phyloP scores from a whole-genome alignment of 2,329 filamentous ascomycete species.

The Botrytis galanthina region DNA sequence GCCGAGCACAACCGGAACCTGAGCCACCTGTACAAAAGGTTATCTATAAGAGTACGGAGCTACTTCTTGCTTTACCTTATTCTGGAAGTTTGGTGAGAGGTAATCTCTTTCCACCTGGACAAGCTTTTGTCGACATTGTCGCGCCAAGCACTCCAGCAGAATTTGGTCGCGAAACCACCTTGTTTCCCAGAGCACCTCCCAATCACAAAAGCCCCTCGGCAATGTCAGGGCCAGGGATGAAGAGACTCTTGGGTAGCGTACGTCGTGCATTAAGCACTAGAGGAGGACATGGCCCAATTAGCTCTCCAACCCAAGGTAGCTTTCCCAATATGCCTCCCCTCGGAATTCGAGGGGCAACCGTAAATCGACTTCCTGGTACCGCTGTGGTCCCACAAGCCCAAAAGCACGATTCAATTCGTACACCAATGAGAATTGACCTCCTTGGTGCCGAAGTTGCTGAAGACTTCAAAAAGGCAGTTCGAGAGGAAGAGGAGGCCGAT shows the following conservation, averaged over 20 bases:
- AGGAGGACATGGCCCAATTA: constrained; percentile 27
- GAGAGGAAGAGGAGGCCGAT: constrained; percentile 56
- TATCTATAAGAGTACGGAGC: constrained; percentile 53
- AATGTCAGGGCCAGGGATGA: constrained; percentile 73
- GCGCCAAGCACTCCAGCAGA: constrained; percentile 49
- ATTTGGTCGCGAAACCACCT: constrained; percentile 52
- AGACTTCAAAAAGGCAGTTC: constrained; percentile 74
- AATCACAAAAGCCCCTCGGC: constrained; percentile 52
- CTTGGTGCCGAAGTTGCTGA: constrained; percentile 76
- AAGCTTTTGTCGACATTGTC: constrained; percentile 72
- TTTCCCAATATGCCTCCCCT: constrained; percentile 39
- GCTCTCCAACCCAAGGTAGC: constrained; percentile 40
- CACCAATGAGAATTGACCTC: constrained; percentile 71
- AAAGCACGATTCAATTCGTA: constrained; percentile 45
- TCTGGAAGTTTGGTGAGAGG: constrained; percentile 85
- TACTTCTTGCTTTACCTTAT: constrained; percentile 63
- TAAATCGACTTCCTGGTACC: constrained; percentile 58
- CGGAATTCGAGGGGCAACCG: constrained; percentile 46
- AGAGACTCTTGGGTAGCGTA: constrained; percentile 81
- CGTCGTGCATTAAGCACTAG: constrained; percentile 72
- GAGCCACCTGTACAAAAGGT: constrained; percentile 49
- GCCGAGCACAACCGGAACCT: constrained; percentile 45
- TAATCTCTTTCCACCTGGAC: constrained; percentile 76
- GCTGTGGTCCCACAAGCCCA: constrained; percentile 58
- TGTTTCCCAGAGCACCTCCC: constrained; percentile 43